phyloP scores from a whole-genome alignment of 768 basidiomycete species.

The Epithele typhae region DNA sequence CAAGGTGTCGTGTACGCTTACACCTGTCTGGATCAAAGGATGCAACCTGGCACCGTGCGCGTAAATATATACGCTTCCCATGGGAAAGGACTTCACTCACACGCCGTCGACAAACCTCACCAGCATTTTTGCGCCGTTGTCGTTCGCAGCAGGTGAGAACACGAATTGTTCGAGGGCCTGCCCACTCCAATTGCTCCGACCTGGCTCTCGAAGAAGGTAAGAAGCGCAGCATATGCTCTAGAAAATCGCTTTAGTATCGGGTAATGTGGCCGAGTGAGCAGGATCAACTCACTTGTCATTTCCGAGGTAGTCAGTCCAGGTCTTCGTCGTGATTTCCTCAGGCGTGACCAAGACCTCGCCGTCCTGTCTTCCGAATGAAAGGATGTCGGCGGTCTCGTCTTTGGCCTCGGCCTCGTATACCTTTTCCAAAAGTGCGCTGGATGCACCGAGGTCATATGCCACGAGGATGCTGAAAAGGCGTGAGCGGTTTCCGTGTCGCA shows the following conservation, averaged over 20 bases:
- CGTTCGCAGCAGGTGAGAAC: slow-evolving; percentile 34
- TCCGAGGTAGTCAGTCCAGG: slow-evolving; percentile 48
- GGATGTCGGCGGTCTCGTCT: slow-evolving; percentile 9
- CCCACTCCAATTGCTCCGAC: slow-evolving; percentile 34
- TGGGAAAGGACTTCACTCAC: slow-evolving; percentile 23
- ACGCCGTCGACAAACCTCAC: slow-evolving; percentile 31
- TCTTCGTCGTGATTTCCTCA: slow-evolving; percentile 34
- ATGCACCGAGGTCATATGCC: slow-evolving; percentile 53
- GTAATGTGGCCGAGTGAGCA: too few species aligned
- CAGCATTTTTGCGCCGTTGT: slow-evolving; percentile 29
- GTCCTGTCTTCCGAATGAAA: slow-evolving; percentile 31
- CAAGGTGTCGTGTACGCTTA: slow-evolving; percentile 24
- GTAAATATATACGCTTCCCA: too few species aligned
- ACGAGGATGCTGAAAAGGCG: slow-evolving; percentile 46
- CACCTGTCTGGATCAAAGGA: slow-evolving; percentile 55
- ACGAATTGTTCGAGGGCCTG: slow-evolving; percentile 45
- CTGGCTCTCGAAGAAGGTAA: slow-evolving; percentile 34
- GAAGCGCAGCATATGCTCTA: slow-evolving; percentile 26
- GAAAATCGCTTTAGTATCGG: too few species aligned
- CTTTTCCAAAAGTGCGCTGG: slow-evolving; percentile 40
- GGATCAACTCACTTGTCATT: slow-evolving; percentile 41
- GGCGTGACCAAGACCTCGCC: slow-evolving; percentile 21
- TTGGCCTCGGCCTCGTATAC: slow-evolving; percentile 42
- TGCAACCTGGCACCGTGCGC: slow-evolving; percentile 40
- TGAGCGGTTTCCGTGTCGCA: too few species aligned